Base-by-base conservation (phyloP, 441 rosid genomes). In the Erodium texanum region DNA sequence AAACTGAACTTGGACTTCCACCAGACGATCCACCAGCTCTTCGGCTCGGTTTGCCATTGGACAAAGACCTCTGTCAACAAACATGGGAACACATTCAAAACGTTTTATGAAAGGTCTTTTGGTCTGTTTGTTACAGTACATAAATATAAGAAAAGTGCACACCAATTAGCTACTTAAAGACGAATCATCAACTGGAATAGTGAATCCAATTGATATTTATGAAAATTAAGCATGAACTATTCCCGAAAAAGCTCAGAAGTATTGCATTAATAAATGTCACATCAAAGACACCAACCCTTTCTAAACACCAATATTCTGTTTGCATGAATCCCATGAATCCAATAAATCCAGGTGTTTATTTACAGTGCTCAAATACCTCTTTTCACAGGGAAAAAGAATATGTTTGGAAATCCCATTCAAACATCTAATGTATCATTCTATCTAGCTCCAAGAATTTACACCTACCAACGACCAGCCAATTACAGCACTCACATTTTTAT, bases 21-120 rank as follows among this genome's bases (percentile, higher is more conserved):
- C 71, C 62, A 71, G 92, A 77, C 4, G 78, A 74, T 67, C 76
- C 77, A 70, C 76, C 77, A 65, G 79, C 77, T 87, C 84, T 83
- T 80, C 83, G 83, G 70, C 85, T 70, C 52, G 56, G 74, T 75
- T 82, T 85, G 75, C 81, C 77, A 71, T 69, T 52, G 74, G 79
- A 77, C 18, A 70, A 65, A 22, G 79, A 27, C 48, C 80, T 84
- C 94, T 88, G 75, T 74, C 65, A 69, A 67, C n/a, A 70, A 68
- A 34, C 66, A 74, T 15, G 70, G 76, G 67, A 65, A 12, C 56
- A 59, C 71, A 68, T 64, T 73, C 66, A 64, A 62, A 22, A 56
- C 62, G 23, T 19, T 9, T 59, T 9, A 20, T 59, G 23, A 59
- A 59, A 2, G 56, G 56, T 48, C 56, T 3, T 48, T 15, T 48